phyloP scores from a whole-genome alignment of 345 rosid species.

The Boechera divaricarpa region DNA sequence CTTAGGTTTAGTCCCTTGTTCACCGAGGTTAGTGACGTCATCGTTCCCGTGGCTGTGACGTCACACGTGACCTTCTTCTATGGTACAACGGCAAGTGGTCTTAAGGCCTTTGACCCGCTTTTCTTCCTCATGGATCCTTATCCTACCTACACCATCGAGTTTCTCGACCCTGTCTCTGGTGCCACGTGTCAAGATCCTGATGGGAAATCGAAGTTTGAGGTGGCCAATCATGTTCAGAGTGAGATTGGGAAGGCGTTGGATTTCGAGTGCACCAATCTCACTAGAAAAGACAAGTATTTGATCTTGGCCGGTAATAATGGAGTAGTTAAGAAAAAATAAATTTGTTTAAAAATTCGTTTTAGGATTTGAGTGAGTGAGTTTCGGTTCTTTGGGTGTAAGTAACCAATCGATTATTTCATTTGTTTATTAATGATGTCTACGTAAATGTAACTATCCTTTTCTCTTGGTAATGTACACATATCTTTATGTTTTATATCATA shows the following conservation, averaged over 20 bases:
- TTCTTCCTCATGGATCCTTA: constrained; percentile 72
- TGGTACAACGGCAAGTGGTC: constrained; percentile 78
- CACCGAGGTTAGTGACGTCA: constrained; percentile 59
- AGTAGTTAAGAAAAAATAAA: constrained; percentile 36
- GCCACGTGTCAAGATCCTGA: constrained; percentile 37
- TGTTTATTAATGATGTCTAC: constrained; percentile 25
- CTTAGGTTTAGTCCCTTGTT: constrained; percentile 81
- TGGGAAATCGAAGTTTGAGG: constrained; percentile 53
- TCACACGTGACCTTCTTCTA: constrained; percentile 58
- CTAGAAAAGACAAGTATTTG: constrained; percentile 76
- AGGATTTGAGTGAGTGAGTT: constrained; percentile 8
- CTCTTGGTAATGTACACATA: background rate
- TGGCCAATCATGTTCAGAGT: constrained; percentile 68
- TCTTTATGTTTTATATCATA: constrained; percentile 20
- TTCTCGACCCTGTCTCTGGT: constrained; percentile 56
- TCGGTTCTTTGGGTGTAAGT: constrained; percentile 29
- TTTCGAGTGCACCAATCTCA: constrained; percentile 68
- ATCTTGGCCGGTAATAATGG: constrained; percentile 86
- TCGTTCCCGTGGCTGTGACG: constrained; percentile 70
- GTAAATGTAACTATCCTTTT: constrained; percentile 12
- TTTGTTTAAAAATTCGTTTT: background rate
- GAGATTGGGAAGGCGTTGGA: constrained; percentile 62
- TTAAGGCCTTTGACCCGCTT: constrained; percentile 72
- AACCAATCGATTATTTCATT: constrained; percentile 29
- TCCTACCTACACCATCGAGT: constrained; percentile 50